Evolutionary conservation across 1,139 yeast species (phyloP), one percentile per base, ranked within the genome.

Genomic region (Saccharomyces hybrid): DNA sequence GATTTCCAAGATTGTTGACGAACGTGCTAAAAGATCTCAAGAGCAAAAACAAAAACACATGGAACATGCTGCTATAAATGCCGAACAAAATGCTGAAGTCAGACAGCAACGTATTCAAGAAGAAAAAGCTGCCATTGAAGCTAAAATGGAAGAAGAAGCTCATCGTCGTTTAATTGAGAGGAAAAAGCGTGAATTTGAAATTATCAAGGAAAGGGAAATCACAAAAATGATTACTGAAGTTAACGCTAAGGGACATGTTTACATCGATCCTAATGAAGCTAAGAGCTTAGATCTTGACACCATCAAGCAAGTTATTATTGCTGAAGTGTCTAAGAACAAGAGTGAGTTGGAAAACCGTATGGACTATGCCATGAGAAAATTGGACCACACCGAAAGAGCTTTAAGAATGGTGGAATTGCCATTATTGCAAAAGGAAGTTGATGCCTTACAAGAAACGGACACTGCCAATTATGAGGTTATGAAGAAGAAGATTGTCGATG

Each of bases 311-410:
- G 82, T 90, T 85, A 96, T 93, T 76, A 76, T 91, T 62, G 88
- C 86, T 67, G 96, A 91, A 73, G 78, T 91, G 66, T 88, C 84
- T 65, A 88, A 89, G 77, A 97, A 91, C 72, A 82, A 83, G 73
- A 78, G 79, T 72, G 88, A 84, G 58, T 78, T 91, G 71, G 91
- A 87, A 64, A 88, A 85, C 60, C 85, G 86, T 68, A 76, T 86
- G 75, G 80, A 80, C 64, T 70, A 75, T 28, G 76, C 87, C 48
- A 80, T 91, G 62, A 89, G 89, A 76, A 85, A 83, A 72, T 75
- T 79, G 62, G 99, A 93, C 73, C 93, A 93, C 72, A 76, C 84
- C 59, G 98, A 93, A 78, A 86, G 99, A 75, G 98, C 99, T 13
- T 82, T 80, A 72, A 86, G 99, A 77, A 80, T 83, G 70, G 87